A percentile compares a stretch with the other conserved stretches of the same genome.
These are phyloP conservation scores for Rhizopogon rudus DNA, from an alignment of 768 basidiomycete species.

Conservation along the genomic window DNA sequence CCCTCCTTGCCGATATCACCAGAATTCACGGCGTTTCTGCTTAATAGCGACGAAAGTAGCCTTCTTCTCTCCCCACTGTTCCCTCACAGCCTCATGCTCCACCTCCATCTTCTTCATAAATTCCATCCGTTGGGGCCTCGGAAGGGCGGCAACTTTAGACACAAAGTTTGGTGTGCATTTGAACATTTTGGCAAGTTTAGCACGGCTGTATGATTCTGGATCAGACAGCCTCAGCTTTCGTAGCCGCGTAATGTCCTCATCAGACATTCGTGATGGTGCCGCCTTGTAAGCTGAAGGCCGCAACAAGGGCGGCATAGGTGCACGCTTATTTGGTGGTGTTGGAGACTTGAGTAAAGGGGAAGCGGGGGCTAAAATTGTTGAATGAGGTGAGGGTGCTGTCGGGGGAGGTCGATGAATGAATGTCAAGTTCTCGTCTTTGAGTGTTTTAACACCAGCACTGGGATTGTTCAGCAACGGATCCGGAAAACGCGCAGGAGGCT, in stretches of 20 bases:
- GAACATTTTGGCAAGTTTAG: slow-evolving; percentile 72
- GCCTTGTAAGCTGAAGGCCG: slow-evolving; percentile 34
- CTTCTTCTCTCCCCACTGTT: slow-evolving; percentile 71
- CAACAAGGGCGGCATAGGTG: slow-evolving; percentile 43
- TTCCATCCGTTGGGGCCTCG: slow-evolving; percentile 41
- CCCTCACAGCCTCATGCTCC: slow-evolving; percentile 42
- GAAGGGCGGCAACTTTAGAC: slow-evolving; percentile 56
- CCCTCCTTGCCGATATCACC: slow-evolving; percentile 41
- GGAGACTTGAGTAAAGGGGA: slow-evolving; percentile 62
- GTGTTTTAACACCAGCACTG: slow-evolving; percentile 43
- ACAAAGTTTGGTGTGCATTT: slow-evolving; percentile 68
- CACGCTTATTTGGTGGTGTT: slow-evolving; percentile 13
- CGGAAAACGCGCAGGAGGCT: slow-evolving; percentile 47
- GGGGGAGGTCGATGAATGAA: slow-evolving; percentile 88
- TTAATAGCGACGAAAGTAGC: slow-evolving; percentile 55
- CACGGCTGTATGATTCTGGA: slow-evolving; percentile 56
- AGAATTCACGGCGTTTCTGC: slow-evolving; percentile 63
- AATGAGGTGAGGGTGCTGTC: slow-evolving; percentile 66
- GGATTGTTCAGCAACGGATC: slow-evolving; percentile 55
- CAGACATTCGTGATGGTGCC: slow-evolving; percentile 38
- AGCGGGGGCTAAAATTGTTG: slow-evolving; percentile 60
- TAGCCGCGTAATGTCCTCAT: slow-evolving; percentile 51
- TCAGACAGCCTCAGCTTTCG: slow-evolving; percentile 51
- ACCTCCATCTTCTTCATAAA: slow-evolving; percentile 39
- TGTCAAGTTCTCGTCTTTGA: slow-evolving; percentile 55